Evolutionary conservation across 2,329 filamentous ascomycete species (phyloP), one percentile per base, ranked within the genome.

Genomic region (Alternaria tenuissima): DNA sequence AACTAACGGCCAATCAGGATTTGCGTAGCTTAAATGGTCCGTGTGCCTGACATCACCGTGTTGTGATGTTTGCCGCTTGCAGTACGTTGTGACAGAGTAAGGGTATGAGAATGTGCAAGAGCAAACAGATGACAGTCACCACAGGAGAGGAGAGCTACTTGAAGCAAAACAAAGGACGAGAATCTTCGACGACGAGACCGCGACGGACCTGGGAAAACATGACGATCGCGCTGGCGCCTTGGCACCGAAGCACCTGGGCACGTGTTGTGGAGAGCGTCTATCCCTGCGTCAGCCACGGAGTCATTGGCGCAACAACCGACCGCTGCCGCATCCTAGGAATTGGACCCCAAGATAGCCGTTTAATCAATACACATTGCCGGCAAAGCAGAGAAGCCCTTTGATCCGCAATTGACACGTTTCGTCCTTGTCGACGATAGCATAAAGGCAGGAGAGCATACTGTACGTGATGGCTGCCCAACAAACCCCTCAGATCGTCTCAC

Each of bases 31-130:
- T 59, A 69, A 64, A 55, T 66, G 66, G 72, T 69, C 66, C 67
- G 70, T 67, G 69, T 59, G 61, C 68, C 59, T 77, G 73, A 76
- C 75, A 72, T 72, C 64, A 69, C 63, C 62, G 52, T 53, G 48
- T 65, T 49, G 38, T 24, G 39, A 28, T 34, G 44, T 46, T 20
- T 42, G 43, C 52, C 48, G 47, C 48, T 34, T 47, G 53, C 52
- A 46, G 51, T 24, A 47, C 52, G 59, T 52, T 59, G 48, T 54
- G 20, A 26, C 49, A 56, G 12, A 42, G 39, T 36, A 39, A 22
- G 59, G 26, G 34, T 34, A 38, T 16, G 22, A 7, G 38, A 41
- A 28, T 32, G 24, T 41, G 49, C 34, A 24, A 52, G 22, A 52
- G 9, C 8, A 22, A 22, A 28, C 20, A 30, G 44, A 16, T 22